Base-by-base conservation (phyloP, 2,329 filamentous ascomycete genomes). In the Pestalotiopsis fici region DNA sequence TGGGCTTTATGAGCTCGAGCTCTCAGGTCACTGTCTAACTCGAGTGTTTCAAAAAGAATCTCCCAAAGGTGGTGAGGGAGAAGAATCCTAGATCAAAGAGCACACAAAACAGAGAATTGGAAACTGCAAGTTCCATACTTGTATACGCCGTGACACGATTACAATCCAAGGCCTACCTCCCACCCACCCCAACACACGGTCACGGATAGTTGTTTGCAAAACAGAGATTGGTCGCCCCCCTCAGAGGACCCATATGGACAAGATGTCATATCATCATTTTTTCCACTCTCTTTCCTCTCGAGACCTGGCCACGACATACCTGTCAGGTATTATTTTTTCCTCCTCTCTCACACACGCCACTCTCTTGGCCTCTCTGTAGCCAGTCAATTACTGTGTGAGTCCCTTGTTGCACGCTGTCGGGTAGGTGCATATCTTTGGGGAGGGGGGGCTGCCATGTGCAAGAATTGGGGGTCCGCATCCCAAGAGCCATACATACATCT, bases 91-190 rank as follows among this genome's bases (percentile, higher is more conserved):
- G 67, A 60, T 47, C 50, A 54, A n/a, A 47, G 60, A 39, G 47
- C 39, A 21, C 27, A 50, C 23, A 64, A 28, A 47, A 56, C 39
- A 55, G 55, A 57, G 69, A 69, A 65, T 31, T 31, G 57, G 61
- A 77, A 65, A 70, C 74, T 76, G 74, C 74, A 77, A 75, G 71
- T 75, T 68, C 71, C 70, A 74, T 76, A 72, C 71, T 73, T 76
- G 74, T 77, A 77, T 77, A 78, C 72, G 69, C 70, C 70, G 76
- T 78, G 64, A 62, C 64, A 56, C 68, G 69, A 66, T 57, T 59
- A 21, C 57, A 37, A 66, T 60, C 56, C 63, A 65, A 23, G 37
- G n/a, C 62, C 21, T 27, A 25, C 31, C 43, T 21, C 39, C 43
- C 31, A 35, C 31, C 31, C 31, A 35, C 43, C 43, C 60, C 60